Conservation (phyloP, 2,329 filamentous ascomycete genomes). For the Neurospora crassa region DNA sequence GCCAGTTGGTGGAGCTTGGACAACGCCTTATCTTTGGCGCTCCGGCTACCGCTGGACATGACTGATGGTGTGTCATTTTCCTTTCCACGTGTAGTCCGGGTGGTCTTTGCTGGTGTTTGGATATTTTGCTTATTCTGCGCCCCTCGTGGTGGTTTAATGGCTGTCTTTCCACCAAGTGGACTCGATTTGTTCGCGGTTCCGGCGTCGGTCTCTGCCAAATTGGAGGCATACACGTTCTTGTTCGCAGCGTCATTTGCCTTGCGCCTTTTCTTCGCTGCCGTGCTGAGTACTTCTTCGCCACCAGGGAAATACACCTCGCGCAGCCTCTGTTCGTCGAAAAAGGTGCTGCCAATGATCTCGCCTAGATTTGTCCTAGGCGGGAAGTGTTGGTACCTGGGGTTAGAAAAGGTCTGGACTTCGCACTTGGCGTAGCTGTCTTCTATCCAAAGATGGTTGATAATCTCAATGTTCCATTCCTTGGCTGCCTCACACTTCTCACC, state of each 20-base stretch:
- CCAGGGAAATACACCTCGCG: constrained; percentile 62
- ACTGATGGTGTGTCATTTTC: constrained; percentile 75
- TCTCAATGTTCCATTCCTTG: constrained; percentile 80
- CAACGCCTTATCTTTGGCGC: constrained; percentile 80
- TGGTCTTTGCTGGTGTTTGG: constrained; percentile 30
- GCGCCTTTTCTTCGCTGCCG: constrained; percentile 36
- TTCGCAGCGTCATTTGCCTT: constrained; percentile 40
- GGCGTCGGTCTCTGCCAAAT: constrained; percentile 29
- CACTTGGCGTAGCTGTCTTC: constrained; percentile 95
- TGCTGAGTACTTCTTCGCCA: constrained; percentile 34
- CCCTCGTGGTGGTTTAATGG: constrained; percentile 8
- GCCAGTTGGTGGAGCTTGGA: constrained; percentile 67
- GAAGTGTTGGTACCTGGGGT: constrained; percentile 74
- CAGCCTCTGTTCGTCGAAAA: constrained; percentile 55
- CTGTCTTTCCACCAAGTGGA: constrained; percentile 5
- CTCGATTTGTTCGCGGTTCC: constrained; percentile 34
- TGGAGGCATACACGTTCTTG: constrained; percentile 39
- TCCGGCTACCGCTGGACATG: constrained; percentile 62
- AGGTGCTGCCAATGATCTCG: constrained; percentile 85
- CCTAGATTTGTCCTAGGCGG: constrained; percentile 83
- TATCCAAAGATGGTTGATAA: constrained; percentile 93
- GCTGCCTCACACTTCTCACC: constrained; percentile 94
- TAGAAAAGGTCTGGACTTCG: constrained; percentile 61
- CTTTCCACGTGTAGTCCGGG: constrained; percentile 50
- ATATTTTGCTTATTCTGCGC: constrained; percentile 13